Percentiles rank a stretch among this genome's conserved stretches.
Evolutionary conservation across 192 early-diverging fungal species (phyloP).

Genomic region (Nowakowskiella sp.): DNA sequence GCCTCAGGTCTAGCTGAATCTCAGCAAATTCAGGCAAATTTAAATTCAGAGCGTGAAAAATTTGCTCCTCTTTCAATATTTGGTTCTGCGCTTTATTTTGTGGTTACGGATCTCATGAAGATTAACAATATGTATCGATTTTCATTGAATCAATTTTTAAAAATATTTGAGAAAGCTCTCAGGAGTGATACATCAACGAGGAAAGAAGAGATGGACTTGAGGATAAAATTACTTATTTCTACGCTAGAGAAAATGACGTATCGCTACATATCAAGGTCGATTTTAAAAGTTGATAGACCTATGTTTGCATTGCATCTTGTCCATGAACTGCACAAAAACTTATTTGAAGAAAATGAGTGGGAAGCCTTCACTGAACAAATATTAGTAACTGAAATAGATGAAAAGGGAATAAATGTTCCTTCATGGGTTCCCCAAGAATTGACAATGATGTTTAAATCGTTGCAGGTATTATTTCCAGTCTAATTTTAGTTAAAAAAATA

Average conservation of each 20-base stretch:
- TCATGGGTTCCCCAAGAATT: conserved; percentile 41
- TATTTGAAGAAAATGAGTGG: conserved; percentile 47
- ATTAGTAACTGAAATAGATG: conserved; percentile 26
- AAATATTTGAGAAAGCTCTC: conserved; percentile 38
- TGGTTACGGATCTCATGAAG: conserved; percentile 37
- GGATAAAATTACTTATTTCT: conserved; percentile 33
- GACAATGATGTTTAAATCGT: conserved; percentile 6
- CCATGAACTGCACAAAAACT: conserved; percentile 21
- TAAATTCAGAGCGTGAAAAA: conserved; percentile 48
- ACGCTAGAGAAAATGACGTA: conserved; percentile 37
- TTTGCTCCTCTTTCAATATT: conserved; percentile 39
- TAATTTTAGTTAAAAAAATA: not conserved
- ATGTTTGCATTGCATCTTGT: conserved; percentile 45
- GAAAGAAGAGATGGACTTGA: conserved; percentile 35
- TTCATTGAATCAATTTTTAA: conserved; percentile 36
- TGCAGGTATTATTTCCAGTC: conserved; percentile 14
- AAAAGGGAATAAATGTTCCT: conserved; percentile 20
- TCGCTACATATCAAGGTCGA: conserved; percentile 33
- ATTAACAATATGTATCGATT: conserved; percentile 54
- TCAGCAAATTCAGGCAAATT: conserved; percentile 31
- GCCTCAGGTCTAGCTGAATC: conserved; percentile 40
- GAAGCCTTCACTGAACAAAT: conserved; percentile 35
- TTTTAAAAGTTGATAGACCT: conserved; percentile 47
- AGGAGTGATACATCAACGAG: conserved; percentile 18
- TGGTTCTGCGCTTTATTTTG: conserved; percentile 43